Evolutionary conservation across 306 rosid genomes (phyloP).

Genomic region (Quercus berberidifolia): DNA sequence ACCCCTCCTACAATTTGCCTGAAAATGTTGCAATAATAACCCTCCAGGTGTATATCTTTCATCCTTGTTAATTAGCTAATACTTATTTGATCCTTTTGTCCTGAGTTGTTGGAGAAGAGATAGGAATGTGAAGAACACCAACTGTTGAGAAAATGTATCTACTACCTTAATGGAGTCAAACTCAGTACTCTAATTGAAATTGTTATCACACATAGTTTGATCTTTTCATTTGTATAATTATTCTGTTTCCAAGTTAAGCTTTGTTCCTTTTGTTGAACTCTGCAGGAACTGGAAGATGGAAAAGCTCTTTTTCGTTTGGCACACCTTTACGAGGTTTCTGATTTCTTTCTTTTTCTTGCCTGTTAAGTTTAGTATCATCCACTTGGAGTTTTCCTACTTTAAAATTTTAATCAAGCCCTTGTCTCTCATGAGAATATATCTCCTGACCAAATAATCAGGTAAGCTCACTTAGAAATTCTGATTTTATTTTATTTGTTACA

Average conservation of each 20-base stretch:
- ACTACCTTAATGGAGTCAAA: neutral
- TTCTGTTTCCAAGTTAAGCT: neutral
- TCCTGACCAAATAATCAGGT: too few species aligned
- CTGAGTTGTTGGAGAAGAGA: neutral
- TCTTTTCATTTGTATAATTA: neutral
- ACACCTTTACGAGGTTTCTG: conserved; percentile 64
- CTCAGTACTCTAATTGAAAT: neutral
- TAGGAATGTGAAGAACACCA: neutral
- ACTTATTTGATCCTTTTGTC: neutral
- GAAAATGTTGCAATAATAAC: conserved; percentile 69
- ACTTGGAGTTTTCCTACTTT: too few species aligned
- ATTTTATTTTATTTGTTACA: neutral
- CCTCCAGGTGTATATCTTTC: conserved; percentile 51
- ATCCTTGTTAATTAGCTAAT: neutral
- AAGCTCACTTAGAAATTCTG: neutral
- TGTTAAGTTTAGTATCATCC: neutral
- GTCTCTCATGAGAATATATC: too few species aligned
- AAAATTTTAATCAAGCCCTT: too few species aligned
- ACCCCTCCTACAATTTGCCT: conserved; percentile 60
- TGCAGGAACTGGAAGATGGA: conserved; percentile 61
- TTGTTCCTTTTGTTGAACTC: conserved; percentile 16
- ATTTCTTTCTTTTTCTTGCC: neutral
- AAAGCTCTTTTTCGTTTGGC: conserved; percentile 73
- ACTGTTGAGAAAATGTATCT: neutral
- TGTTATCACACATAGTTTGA: neutral